Evolutionary conservation across 2,329 filamentous ascomycete genomes (phyloP), one percentile per base, ranked within the genome.

Genomic region (Setomelanomma holmii): DNA sequence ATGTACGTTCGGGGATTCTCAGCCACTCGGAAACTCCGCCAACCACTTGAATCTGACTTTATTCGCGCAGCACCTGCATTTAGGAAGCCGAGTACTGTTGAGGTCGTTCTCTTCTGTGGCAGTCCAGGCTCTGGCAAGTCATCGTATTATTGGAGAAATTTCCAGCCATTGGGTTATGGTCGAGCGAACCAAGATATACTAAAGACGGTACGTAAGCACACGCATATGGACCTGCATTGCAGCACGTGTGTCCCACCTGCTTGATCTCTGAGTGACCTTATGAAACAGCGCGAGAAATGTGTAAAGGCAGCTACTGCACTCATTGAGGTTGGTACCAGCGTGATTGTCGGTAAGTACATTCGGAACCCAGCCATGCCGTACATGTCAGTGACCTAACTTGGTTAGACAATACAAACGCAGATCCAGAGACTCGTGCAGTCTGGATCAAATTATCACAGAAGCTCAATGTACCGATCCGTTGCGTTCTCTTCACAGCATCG

Each of bases 371-470:
- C 34, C 44, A 51, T 42, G n/a, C 48, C 49, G 41, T 41, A 59
- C 51, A 48, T 34, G 38, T 47, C 40, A 6, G 27, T 48, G 52
- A 34, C 46, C 59, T 71, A 61, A 60, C 41, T 33, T 44, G 24
- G 40, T 43, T 49, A 95, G 95, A 99, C 75, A 98, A 96, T 73
- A 98, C 95, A n/a, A 99, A 99, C 71, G 86, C 93, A 23, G 89
- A 96, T 75, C 73, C 81, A 10, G 88, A 90, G 45, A 91, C 88
- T 20, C 84, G 95, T 59, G 82, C 83, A n/a, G 78, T 89, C 54
- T 98, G 93, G 93, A 76, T 91, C 24, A 79, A 84, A 21, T 76
- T 98, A 23, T 92, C 92, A 16, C 83, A 82, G 58, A 88, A 88
- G 64, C 78, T 86, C 66, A 79, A 84, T 4, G 80, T 96, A 2